These are phyloP conservation scores for Marvania coccoides DNA, from an alignment of 139 green algal species.

Conservation along the genomic window DNA sequence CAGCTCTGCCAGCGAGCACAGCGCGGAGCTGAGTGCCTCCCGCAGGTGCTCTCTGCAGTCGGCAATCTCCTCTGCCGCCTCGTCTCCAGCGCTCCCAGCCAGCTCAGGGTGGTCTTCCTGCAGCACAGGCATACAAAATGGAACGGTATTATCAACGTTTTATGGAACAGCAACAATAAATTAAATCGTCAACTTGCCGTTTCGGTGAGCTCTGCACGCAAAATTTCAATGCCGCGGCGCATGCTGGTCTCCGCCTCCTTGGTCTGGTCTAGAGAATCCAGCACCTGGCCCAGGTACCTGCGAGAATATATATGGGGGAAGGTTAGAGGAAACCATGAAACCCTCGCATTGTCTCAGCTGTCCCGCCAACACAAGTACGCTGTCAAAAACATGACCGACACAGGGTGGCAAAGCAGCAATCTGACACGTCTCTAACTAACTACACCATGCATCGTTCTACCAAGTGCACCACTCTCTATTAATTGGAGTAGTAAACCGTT, in stretches of 20 bases:
- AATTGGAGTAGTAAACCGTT: neutral
- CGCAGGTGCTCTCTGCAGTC: neutral
- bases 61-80: constrained; percentile 23
- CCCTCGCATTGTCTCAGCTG: no score
- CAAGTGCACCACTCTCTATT: neutral
- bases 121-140: neutral
- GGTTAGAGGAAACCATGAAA: neutral
- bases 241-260: constrained; percentile 16
- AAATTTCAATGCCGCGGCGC: constrained; percentile 31
- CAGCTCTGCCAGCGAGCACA: constrained; percentile 63
- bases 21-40: constrained; percentile 26
- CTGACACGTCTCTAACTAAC: no score
- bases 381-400: no score
- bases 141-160: no score
- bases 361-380: no score
- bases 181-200: constrained; percentile 13
- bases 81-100: neutral
- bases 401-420: no score
- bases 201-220: constrained; percentile 21
- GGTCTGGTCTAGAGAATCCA: constrained; percentile 7
- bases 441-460: no score
- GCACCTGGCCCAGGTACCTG: constrained; percentile 74
- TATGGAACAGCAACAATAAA: no score
- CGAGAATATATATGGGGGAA: neutral
- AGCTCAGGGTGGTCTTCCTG: neutral